Conservation (phyloP, 305 asterid genomes). For the Striga hermonthica region DNA sequence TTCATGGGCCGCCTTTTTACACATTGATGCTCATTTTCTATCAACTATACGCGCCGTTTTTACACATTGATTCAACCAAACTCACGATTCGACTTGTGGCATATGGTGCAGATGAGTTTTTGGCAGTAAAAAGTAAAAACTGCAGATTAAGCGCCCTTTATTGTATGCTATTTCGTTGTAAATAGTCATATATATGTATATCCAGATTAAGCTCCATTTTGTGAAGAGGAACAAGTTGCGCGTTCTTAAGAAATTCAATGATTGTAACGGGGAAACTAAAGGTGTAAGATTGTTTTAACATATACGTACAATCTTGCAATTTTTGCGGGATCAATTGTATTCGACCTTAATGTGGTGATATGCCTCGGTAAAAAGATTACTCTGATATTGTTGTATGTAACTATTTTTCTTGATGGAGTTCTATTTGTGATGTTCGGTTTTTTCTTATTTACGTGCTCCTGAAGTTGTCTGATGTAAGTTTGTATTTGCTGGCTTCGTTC, state of each 20-base stretch:
- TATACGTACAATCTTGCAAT: conserved; percentile 28
- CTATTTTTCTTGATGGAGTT: not conserved
- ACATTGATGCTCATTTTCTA: conserved; percentile 19
- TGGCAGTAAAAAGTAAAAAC: conserved; percentile 20
- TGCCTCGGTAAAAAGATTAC: not conserved
- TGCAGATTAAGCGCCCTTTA: conserved; percentile 28
- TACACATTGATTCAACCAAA: no score
- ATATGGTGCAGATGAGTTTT: no score
- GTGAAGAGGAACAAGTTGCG: conserved; percentile 47
- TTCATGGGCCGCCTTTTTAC: not conserved
- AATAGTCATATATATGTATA: conserved; percentile 46
- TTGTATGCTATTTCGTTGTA: conserved; percentile 54
- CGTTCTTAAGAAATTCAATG: conserved; percentile 43
- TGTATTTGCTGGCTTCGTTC: not conserved
- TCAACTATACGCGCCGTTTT: conserved; percentile 1
- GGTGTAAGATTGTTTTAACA: conserved; percentile 34
- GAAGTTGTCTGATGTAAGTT: not conserved
- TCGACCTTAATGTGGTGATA: conserved; percentile 13
- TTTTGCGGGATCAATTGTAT: conserved; percentile 28
- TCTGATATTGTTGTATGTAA: not conserved
- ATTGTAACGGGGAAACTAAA: conserved; percentile 22
- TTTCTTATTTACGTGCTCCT: not conserved
- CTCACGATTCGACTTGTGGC: no score
- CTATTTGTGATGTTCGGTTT: no score
- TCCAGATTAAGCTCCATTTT: conserved; percentile 56